These are phyloP conservation scores for Atkinsonella hypoxylon DNA, from an alignment of 2,329 filamentous ascomycete genomes.

Conservation along the genomic window DNA sequence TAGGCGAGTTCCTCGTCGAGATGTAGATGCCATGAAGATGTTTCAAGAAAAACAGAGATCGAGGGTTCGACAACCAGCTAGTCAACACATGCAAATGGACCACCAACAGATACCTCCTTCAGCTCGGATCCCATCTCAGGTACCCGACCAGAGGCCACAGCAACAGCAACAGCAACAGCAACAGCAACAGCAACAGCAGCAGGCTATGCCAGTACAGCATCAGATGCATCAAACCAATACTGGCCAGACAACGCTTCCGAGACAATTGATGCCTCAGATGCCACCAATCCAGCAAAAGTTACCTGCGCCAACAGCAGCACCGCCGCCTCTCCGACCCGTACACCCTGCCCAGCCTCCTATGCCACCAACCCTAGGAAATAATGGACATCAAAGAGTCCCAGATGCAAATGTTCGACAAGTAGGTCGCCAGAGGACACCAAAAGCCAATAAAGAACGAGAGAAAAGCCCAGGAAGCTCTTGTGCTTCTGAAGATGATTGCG, in stretches of 20 bases:
- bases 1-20: constrained; percentile 24
- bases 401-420: not conserved
- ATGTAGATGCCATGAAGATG: constrained; percentile 17
- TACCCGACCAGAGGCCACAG: not conserved
- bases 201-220: not conserved
- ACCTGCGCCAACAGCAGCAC: not conserved
- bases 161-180: not conserved
- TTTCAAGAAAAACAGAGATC: constrained; percentile 11
- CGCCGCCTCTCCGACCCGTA: not conserved
- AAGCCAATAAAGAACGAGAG: constrained; percentile 1
- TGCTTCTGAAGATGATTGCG: constrained; percentile 3
- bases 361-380: not conserved
- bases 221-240: not conserved
- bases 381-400: not conserved
- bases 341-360: not conserved
- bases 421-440: not conserved
- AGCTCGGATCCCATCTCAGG: not conserved
- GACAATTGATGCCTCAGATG: not conserved
- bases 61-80: not conserved
- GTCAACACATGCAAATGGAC: not conserved
- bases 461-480: constrained; percentile 11
- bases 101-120: not conserved
- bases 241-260: not conserved
- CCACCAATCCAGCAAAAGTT: not conserved
- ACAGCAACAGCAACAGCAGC: not conserved